Percentiles rank a stretch among this genome's conserved stretches.
Conservation (phyloP, 2,329 filamentous ascomycete species). For the Ambrosiella xylebori region DNA sequence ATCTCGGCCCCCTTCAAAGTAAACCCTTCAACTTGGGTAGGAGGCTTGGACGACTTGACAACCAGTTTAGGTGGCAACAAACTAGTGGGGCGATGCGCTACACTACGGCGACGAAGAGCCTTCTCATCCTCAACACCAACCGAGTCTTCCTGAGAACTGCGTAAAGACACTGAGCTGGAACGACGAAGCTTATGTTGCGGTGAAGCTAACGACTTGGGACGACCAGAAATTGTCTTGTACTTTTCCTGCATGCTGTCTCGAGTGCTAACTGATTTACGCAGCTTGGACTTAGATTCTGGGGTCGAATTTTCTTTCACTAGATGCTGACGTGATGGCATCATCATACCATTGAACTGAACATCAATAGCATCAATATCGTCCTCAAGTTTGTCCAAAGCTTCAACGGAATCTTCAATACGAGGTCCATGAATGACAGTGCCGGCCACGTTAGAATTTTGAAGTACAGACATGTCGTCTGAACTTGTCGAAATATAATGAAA, state of each 20-base stretch:
- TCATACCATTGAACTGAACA: conserved; percentile 15
- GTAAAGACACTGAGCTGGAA: conserved; percentile 24
- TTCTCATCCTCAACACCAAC: conserved; percentile 16
- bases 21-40: conserved; percentile 35
- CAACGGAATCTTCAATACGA: conserved; percentile 46
- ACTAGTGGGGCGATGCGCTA: conserved; percentile 22
- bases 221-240: conserved; percentile 22
- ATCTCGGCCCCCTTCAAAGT: conserved; percentile 47
- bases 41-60: conserved; percentile 35
- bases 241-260: conserved; percentile 13
- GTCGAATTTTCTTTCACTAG: background rate
- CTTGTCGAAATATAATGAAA: background rate
- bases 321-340: background rate
- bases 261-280: background rate
- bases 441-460: background rate
- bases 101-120: conserved; percentile 16
- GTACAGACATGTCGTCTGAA: background rate
- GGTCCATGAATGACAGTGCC: conserved; percentile 21
- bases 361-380: conserved; percentile 41
- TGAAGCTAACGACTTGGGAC: conserved; percentile 24
- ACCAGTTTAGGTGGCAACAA: conserved; percentile 29
- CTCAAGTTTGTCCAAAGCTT: conserved; percentile 43
- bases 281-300: background rate
- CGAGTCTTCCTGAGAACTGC: conserved; percentile 16
- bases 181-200: conserved; percentile 25